Percentiles rank a stretch among this genome's conserved stretches.
Conservation (phyloP, 2,329 filamentous ascomycete genomes). For the Gliomastix tumulicola region DNA sequence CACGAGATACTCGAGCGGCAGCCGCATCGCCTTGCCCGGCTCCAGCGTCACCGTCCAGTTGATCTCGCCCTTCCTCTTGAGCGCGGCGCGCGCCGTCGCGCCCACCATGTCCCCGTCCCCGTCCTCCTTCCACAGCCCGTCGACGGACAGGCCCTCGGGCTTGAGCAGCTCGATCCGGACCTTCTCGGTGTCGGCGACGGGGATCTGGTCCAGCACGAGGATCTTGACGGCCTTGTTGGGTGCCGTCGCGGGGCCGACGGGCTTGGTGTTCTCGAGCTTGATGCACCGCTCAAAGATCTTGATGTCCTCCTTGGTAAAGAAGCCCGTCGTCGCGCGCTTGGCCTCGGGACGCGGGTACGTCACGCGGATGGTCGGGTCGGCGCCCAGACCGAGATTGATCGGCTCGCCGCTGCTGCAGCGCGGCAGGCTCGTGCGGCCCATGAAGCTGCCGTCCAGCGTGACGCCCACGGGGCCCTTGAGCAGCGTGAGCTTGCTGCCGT, state of each 20-base stretch:
- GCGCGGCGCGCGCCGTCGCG: constrained; percentile 42
- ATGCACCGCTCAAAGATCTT: constrained; percentile 41
- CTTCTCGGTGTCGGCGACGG: constrained; percentile 53
- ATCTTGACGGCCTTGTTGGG: constrained; percentile 33
- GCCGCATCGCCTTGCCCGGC: constrained; percentile 46
- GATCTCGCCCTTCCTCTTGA: constrained; percentile 52
- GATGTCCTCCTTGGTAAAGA: constrained; percentile 48
- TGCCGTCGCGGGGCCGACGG: constrained; percentile 11
- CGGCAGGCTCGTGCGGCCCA: constrained; percentile 49
- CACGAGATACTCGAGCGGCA: constrained; percentile 56
- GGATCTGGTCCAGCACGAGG: constrained; percentile 52
- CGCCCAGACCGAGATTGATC: constrained; percentile 48
- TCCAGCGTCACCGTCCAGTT: constrained; percentile 52
- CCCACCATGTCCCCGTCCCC: constrained; percentile 26
- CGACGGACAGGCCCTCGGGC: constrained; percentile 37
- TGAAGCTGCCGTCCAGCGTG: constrained; percentile 56
- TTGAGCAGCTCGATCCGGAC: constrained; percentile 41
- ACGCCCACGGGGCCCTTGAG: constrained; percentile 48
- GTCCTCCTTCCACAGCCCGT: constrained; percentile 25
- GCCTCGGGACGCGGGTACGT: constrained; percentile 50
- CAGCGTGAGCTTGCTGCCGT: constrained; percentile 47
- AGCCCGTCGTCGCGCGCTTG: constrained; percentile 38
- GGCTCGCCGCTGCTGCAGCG: constrained; percentile 46
- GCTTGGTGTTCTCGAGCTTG: constrained; percentile 43
- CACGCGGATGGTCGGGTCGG: constrained; percentile 50